These are phyloP conservation scores for Gastrolobium villosum DNA, from an alignment of 306 rosid species.

Conservation along the genomic window DNA sequence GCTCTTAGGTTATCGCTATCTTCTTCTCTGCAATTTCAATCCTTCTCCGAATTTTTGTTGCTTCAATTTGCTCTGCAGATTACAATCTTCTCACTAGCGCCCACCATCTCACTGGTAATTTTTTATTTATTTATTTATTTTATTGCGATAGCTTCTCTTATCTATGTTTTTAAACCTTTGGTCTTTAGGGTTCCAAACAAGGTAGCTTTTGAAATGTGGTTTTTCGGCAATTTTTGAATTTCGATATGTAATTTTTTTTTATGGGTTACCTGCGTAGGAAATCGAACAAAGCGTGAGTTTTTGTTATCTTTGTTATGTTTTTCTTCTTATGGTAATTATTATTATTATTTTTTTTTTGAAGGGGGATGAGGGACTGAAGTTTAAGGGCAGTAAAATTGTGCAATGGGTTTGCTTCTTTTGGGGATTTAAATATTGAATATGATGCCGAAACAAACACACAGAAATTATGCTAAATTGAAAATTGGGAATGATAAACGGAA, in stretches of 20 bases:
- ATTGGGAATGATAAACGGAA: background rate
- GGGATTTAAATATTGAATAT: constrained; percentile 25
- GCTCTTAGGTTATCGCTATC: constrained; percentile 40
- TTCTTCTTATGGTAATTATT: background rate
- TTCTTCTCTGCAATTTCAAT: constrained; percentile 34
- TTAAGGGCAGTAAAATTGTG: background rate
- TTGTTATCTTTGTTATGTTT: background rate
- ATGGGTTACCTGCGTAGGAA: background rate
- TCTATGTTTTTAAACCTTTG: background rate
- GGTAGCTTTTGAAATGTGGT: constrained; percentile 38
- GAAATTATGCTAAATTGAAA: constrained; percentile 16
- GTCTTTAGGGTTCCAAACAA: constrained; percentile 54
- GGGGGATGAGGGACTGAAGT: background rate
- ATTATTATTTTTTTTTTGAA: background rate
- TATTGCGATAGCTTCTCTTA: background rate
- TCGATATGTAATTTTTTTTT: background rate
- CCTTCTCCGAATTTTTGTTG: background rate
- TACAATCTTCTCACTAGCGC: background rate
- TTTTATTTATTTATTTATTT: background rate
- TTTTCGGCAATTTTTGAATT: constrained; percentile 6
- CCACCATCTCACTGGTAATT: constrained; percentile 39
- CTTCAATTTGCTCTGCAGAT: constrained; percentile 40
- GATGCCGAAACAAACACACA: too few species aligned
- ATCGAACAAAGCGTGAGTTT: background rate
- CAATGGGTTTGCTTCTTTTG: background rate